Evolutionary conservation across 805 yeast genomes (phyloP).

Genomic region (Hanseniaspora vineae): DNA sequence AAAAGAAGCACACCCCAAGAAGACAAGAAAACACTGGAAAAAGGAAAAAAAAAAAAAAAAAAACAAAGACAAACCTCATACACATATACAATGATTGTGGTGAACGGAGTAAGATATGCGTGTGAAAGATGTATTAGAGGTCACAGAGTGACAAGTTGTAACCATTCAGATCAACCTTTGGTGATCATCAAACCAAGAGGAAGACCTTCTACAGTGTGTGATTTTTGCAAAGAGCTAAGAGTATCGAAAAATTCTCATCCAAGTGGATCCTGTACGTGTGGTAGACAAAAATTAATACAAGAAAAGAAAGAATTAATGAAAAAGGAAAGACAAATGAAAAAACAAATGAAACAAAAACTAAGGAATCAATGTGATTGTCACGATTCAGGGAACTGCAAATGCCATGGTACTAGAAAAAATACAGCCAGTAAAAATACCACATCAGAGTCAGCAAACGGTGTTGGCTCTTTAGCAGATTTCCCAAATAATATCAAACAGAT

Average conservation of each 20-base stretch:
- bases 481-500: neutral
- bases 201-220: conserved; percentile 85
- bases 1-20: neutral
- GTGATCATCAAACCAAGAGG: conserved; percentile 95
- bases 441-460: too few species aligned
- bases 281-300: conserved; percentile 27
- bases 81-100: conserved; percentile 52
- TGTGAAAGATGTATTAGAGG: conserved; percentile 95
- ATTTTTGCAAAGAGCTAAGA: conserved; percentile 69
- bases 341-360: neutral
- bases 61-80: neutral
- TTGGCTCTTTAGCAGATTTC: too few species aligned
- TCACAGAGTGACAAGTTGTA: conserved; percentile 88
- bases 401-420: conserved; percentile 14
- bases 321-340: conserved; percentile 10
- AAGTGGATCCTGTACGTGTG: conserved; percentile 53
- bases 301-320: conserved; percentile 18
- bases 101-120: conserved; percentile 90
- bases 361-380: conserved; percentile 10
- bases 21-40: neutral
- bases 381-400: conserved; percentile 15
- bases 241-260: conserved; percentile 52
- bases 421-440: neutral
- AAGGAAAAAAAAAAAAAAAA: neutral
- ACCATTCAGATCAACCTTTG: conserved; percentile 81